phyloP scores from a whole-genome alignment of 495 filamentous ascomycete species.

The Annulohypoxylon bovei region DNA sequence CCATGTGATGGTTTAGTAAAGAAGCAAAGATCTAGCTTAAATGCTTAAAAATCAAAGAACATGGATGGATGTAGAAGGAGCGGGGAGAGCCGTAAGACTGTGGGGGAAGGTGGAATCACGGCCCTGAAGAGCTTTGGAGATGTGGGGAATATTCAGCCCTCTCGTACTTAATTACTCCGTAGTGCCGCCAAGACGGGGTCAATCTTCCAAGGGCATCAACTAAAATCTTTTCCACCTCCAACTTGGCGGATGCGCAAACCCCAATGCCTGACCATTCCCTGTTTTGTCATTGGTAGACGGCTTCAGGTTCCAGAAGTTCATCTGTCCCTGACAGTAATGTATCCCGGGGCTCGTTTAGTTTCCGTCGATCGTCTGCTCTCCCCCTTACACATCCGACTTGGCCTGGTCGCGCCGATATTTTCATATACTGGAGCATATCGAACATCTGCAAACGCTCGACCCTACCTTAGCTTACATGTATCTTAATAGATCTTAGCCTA shows the following conservation, averaged over 20 bases:
- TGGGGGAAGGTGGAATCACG: slow-evolving; percentile 34
- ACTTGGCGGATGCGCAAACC: slow-evolving; percentile 24
- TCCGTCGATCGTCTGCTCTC: slow-evolving; percentile 27
- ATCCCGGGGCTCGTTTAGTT: slow-evolving; percentile 31
- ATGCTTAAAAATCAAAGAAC: slow-evolving; percentile 21
- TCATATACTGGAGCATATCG: not conserved
- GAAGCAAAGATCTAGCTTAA: not conserved
- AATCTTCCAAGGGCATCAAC: slow-evolving; percentile 11
- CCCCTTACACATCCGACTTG: slow-evolving; percentile 38
- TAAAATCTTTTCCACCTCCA: slow-evolving; percentile 30
- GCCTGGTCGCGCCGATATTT: slow-evolving; percentile 10
- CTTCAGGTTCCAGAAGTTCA: slow-evolving; percentile 28
- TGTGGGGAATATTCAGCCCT: slow-evolving; percentile 33
- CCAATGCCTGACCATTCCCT: slow-evolving; percentile 34
- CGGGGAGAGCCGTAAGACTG: slow-evolving; percentile 7
- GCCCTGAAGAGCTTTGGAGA: slow-evolving; percentile 19
- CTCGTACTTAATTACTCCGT: slow-evolving; percentile 34
- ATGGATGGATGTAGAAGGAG: not conserved
- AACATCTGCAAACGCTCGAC: not conserved
- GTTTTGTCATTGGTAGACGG: slow-evolving; percentile 27
- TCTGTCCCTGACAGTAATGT: slow-evolving; percentile 39
- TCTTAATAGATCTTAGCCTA: slow-evolving; percentile 1
- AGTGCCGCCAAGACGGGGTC: slow-evolving; percentile 38
- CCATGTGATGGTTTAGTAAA: not conserved
- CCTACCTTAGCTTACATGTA: slow-evolving; percentile 8